Evolutionary conservation across 306 rosid species (phyloP), one percentile per base, ranked within the genome.

Genomic region (Cucurbita argyrosperma): DNA sequence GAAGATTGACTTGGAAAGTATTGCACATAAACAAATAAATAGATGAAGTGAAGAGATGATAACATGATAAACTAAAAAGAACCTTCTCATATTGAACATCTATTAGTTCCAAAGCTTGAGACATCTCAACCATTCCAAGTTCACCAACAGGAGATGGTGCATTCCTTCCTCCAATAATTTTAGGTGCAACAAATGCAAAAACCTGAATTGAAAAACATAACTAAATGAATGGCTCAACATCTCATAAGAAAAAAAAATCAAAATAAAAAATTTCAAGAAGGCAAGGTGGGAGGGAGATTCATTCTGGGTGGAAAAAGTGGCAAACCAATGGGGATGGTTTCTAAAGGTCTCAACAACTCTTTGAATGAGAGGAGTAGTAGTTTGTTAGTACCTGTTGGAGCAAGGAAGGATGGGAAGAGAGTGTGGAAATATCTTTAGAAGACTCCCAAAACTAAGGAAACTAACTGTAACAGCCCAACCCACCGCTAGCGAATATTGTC

Each of bases 61-160:
- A 64, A 74, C 18, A 56, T 26, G 8, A 39, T 7, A 80, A 96
- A 87, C 90, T 85, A 60, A 70, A 56, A 72, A 90, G 96, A 93
- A 93, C 97, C 97, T 91, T 93, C 76, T 94, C 87, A 68, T 86
- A 91, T 81, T 79, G 78, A 82, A 94, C 92, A 77, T 91, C 99
- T 80, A 84, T 84, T 66, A 94, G 84, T 77, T 88, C 82, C 67
- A 91, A 78, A 65, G 99, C 97, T 78, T 91, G 99, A 72, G 99
- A 78, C 97, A 91, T 94, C 88, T 94, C 97, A 80, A 94, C 96
- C 99, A 94, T 94, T 83, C 97, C 99, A 30, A 94, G 97, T 79
- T 94, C 97, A 74, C 96, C 92, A 60, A 94, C 99, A 47, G 99
- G 99, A 68, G 97, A 80, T 35, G 99, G 97, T 4, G 97, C 97